Evolutionary conservation across 768 basidiomycete species (phyloP), one percentile per base, ranked within the genome.

Genomic region (Rubroboletus satanas): DNA sequence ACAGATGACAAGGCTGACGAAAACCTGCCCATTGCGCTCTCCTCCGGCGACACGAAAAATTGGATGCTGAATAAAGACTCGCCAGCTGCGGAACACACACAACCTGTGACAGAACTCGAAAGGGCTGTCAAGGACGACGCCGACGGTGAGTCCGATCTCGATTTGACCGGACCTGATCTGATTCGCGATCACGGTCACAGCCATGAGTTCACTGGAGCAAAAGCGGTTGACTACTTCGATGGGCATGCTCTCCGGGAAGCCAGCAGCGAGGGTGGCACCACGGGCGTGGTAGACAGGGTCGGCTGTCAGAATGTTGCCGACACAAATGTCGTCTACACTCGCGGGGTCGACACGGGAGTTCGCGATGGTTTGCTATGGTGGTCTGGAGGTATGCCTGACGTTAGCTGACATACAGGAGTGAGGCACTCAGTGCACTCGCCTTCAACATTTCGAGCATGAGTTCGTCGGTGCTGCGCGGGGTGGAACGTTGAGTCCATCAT

Each of bases 161-260:
- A 91, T 89, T 66, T 92, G 86, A n/a, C 88, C 87, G 10, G 77
- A 77, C 15, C 81, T 77, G 45, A 93, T 83, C 62, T 88, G 81
- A 68, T 91, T 92, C 18, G 88, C 80, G 52, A 93, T 83, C 29
- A 79, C 78, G 11, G 86, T 88, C 29, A 87, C 77, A 14, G 90
- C 87, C 87, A 92, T 90, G 15, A 93, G 79, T 23, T 89, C 90
- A 56, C 84, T 87, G 4, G 89, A 88, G 64, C 91, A 93, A 68
- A 90, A 90, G 33, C 90, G 76, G 66, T 93, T 92, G 62, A 93
- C 73, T 26, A 76, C 78, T 64, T 91, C 85, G 9, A 90, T 73
- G 0, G 91, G 88, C 5, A 88, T 84, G 6, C 77, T 77, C 18
- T 87, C 85, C 0, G 90, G 90, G 59, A 88, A 83, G 10, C 90